Evolutionary conservation across 371 early-diverging fungal genomes (phyloP), one percentile per base, ranked within the genome.

Genomic region (Mortierella sp.): DNA sequence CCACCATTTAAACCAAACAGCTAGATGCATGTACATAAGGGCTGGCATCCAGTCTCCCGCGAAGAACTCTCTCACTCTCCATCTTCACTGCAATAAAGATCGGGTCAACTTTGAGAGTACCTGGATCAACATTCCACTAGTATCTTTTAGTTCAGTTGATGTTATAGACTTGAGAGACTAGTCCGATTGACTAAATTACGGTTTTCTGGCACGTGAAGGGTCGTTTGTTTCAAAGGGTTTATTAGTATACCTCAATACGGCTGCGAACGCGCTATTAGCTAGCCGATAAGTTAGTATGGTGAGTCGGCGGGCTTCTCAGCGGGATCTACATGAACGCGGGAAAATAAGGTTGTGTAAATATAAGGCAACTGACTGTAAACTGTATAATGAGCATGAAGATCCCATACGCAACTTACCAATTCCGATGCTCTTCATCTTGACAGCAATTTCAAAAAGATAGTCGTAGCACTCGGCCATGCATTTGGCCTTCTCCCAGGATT

Each of bases 401-500:
- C 51, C 2, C 51, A 51, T n/a, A 30, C 39, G 20, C 51, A 22
- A 26, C 80, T 43, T 69, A 81, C 81, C 81, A 37, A 77, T 35
- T n/a, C 96, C 96, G 52, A 92, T 85, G 58, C 87, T 83, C 86
- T 92, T 94, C 97, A 97, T 97, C 79, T 94, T 95, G 66, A 97
- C 96, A 8, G 96, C 97, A 59, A 97, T 94, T 81, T 97, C 97
- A 84, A 98, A 98, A 51, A 98, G 88, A 84, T 97, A 98, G 83
- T 98, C 99, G 76, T 97, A 98, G 88, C 98, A 98, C 83, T 98
- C 99, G n/a, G 94, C 87, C 98, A 98, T 98, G 55, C 94, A 91
- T 87, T 97, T 98, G 62, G 98, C 97, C 87, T 97, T 95, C 87
- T 97, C 94, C 98, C 98, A 97, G 35, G 89, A 90, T 87, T 96